Conservation (phyloP, 805 yeast genomes). For the Wickerhamiella slavikovae region DNA sequence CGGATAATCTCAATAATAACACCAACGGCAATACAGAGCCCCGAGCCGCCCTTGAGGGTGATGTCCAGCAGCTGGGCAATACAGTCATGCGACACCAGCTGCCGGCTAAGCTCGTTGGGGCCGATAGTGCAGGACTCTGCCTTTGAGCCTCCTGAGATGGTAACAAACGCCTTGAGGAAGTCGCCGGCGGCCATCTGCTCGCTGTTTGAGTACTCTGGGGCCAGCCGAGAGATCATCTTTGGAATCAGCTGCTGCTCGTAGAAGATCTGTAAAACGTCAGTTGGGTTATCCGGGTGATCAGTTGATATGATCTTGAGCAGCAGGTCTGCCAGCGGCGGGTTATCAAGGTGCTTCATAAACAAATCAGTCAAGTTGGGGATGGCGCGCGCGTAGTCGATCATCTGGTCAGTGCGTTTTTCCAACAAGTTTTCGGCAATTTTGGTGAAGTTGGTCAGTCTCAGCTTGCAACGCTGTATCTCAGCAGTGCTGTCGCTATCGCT, state of each 20-base stretch:
- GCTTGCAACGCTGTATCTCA: neutral
- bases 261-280: slow-evolving; percentile 64
- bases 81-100: slow-evolving; percentile 58
- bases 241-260: slow-evolving; percentile 57
- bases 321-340: slow-evolving; percentile 89
- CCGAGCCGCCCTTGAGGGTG: slow-evolving; percentile 62
- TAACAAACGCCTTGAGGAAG: slow-evolving; percentile 78
- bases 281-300: slow-evolving; percentile 74
- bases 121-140: slow-evolving; percentile 85
- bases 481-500: neutral
- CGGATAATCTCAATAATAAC: slow-evolving; percentile 85
- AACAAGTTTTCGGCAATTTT: slow-evolving; percentile 76
- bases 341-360: slow-evolving; percentile 69
- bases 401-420: slow-evolving; percentile 72
- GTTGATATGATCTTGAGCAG: slow-evolving; percentile 75
- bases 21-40: slow-evolving; percentile 85
- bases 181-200: slow-evolving; percentile 90
- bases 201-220: slow-evolving; percentile 44
- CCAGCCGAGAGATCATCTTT: slow-evolving; percentile 46
- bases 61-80: slow-evolving; percentile 46
- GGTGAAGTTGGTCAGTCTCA: slow-evolving; percentile 68
- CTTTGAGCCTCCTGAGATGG: slow-evolving; percentile 82
- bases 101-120: slow-evolving; percentile 84
- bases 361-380: slow-evolving; percentile 56
- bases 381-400: slow-evolving; percentile 45